Conservation (phyloP, 2,329 filamentous ascomycete genomes). For the Penicillium sp. region DNA sequence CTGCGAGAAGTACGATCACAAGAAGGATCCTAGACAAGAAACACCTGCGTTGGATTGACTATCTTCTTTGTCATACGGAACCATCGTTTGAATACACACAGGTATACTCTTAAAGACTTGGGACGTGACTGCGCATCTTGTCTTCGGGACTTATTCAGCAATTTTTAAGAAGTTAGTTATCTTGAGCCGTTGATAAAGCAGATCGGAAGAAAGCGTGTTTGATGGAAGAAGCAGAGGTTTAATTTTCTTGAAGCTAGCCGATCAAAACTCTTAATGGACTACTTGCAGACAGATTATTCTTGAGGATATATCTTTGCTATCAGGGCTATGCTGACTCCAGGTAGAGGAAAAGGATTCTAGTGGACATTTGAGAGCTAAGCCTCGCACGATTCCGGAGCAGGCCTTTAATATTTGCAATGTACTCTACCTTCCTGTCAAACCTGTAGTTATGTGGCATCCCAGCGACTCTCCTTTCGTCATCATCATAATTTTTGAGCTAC, state of each 20-base stretch:
- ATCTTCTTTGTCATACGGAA: background rate
- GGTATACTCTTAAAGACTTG: background rate
- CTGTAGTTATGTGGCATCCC: background rate
- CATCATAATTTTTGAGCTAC: background rate
- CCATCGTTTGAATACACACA: background rate
- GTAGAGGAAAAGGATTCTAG: background rate
- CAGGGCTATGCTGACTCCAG: background rate
- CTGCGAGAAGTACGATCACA: background rate
- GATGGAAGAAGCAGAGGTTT: slow-evolving; percentile 24
- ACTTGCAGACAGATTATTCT: slow-evolving; percentile 20
- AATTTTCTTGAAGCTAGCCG: slow-evolving; percentile 8
- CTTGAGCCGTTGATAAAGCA: background rate
- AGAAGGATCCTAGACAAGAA: background rate
- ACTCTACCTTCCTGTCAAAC: background rate
- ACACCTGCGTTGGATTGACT: background rate
- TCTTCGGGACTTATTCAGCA: background rate
- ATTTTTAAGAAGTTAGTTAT: background rate
- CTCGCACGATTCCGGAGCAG: background rate
- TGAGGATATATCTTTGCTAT: slow-evolving; percentile 22
- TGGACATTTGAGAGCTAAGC: background rate
- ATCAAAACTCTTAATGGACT: slow-evolving; percentile 25
- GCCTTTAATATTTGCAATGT: background rate
- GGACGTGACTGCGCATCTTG: slow-evolving; percentile 1
- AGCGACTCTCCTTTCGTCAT: background rate
- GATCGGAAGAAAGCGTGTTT: slow-evolving; percentile 17